phyloP scores from a whole-genome alignment of 2,329 filamentous ascomycete species.

The Knoxdaviesia proteae region DNA sequence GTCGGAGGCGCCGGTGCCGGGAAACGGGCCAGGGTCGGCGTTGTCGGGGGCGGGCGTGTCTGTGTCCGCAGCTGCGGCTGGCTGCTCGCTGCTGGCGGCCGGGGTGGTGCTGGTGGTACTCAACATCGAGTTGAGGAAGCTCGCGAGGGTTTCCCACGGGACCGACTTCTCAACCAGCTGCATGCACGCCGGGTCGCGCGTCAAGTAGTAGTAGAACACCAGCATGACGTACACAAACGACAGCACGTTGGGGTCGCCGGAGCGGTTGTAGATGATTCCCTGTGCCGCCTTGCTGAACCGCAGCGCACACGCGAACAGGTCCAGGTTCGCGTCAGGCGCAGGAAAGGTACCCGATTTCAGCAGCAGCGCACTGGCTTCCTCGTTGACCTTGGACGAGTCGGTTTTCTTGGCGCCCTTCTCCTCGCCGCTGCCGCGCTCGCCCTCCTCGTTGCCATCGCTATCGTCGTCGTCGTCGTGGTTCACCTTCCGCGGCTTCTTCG shows the following conservation, averaged over 20 bases:
- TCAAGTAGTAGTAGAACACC: constrained; percentile 32
- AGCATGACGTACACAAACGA: constrained; percentile 42
- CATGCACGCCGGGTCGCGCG: constrained; percentile 19
- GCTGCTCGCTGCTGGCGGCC: neutral
- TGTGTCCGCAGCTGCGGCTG: too few relatives aligned
- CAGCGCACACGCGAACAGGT: too few relatives aligned
- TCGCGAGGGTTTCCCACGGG: constrained; percentile 30
- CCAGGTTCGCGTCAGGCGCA: too few relatives aligned
- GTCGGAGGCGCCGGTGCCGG: neutral
- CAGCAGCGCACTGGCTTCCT: neutral
- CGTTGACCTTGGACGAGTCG: neutral
- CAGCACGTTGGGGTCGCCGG: constrained; percentile 34
- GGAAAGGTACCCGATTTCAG: too few relatives aligned
- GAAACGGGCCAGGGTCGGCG: neutral
- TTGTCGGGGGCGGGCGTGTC: neutral
- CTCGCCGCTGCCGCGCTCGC: neutral
- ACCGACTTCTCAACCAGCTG: constrained; percentile 19
- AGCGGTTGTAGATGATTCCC: neutral
- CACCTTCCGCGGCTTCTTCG: neutral
- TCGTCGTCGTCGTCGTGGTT: neutral
- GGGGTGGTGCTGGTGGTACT: neutral
- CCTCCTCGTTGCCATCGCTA: neutral
- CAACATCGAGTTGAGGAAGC: constrained; percentile 18
- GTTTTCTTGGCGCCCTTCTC: neutral
- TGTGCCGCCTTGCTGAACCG: neutral